phyloP scores from a whole-genome alignment of 495 filamentous ascomycete species.

The Eremomyces bilateralis region DNA sequence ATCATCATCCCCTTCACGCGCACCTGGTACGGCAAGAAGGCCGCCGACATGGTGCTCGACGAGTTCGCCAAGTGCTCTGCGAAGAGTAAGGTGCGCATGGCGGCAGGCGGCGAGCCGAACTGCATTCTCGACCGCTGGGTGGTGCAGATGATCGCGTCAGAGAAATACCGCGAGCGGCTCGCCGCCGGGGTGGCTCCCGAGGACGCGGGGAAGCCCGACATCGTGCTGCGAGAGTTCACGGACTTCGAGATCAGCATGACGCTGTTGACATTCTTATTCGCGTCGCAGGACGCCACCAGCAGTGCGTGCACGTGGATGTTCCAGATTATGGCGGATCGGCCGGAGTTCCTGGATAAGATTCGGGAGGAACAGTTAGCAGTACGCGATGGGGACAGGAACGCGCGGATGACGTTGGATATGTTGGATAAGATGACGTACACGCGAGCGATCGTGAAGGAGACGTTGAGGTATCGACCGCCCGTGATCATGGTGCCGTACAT shows the following conservation, averaged over 20 bases:
- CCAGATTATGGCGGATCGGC: slow-evolving; percentile 84
- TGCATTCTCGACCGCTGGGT: slow-evolving; percentile 96
- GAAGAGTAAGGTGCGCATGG: slow-evolving; percentile 83
- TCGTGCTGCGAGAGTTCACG: slow-evolving; percentile 65
- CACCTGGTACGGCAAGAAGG: slow-evolving; percentile 95
- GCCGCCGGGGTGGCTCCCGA: slow-evolving; percentile 45
- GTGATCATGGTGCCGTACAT: slow-evolving; percentile 96
- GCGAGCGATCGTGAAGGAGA: slow-evolving; percentile 80
- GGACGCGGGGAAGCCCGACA: slow-evolving; percentile 52
- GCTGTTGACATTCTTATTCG: slow-evolving; percentile 93
- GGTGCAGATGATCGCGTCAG: slow-evolving; percentile 60
- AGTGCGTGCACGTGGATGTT: slow-evolving; percentile 87
- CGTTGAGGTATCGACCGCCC: slow-evolving; percentile 83
- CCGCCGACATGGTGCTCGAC: slow-evolving; percentile 71
- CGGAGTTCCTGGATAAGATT: slow-evolving; percentile 72
- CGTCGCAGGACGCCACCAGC: slow-evolving; percentile 89
- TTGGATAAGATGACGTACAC: slow-evolving; percentile 80
- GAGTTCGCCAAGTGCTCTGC: slow-evolving; percentile 84
- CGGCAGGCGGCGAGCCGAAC: slow-evolving; percentile 62
- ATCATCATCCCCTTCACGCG: slow-evolving; percentile 92
- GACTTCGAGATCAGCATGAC: slow-evolving; percentile 91
- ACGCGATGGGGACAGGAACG: slow-evolving; percentile 54
- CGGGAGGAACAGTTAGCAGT: slow-evolving; percentile 74
- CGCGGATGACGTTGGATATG: slow-evolving; percentile 55
- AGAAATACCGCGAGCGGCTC: slow-evolving; percentile 51